phyloP scores from a whole-genome alignment of 257 asterid genomes.

The Nicotiana paniculata region DNA sequence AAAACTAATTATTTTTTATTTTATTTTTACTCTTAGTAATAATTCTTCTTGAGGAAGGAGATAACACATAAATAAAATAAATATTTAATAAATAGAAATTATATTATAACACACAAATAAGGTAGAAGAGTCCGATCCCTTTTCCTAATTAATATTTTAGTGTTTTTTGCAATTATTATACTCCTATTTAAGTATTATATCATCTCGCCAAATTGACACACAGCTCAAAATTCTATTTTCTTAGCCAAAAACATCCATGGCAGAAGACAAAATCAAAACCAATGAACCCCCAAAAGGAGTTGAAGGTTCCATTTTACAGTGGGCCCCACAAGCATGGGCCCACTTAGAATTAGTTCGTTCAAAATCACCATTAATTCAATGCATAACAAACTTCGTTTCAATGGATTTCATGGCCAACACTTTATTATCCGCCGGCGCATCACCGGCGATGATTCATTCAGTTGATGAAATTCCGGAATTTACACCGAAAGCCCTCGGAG shows the following conservation, averaged over 20 bases:
- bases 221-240: background rate
- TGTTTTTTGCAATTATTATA: too few species aligned
- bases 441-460: constrained; percentile 95
- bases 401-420: constrained; percentile 89
- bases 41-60: too few species aligned
- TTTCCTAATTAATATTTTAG: too few species aligned
- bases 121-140: too few species aligned
- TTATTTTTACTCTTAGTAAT: too few species aligned
- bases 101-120: too few species aligned
- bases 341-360: constrained; percentile 37
- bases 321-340: constrained; percentile 52
- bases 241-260: constrained; percentile 15
- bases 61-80: too few species aligned
- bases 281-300: constrained; percentile 9
- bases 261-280: constrained; percentile 18
- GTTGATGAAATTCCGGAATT: constrained; percentile 68
- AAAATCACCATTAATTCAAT: constrained; percentile 65
- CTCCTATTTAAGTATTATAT: background rate
- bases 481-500: constrained; percentile 61
- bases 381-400: constrained; percentile 88
- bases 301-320: background rate
- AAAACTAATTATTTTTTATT: too few species aligned
- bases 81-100: too few species aligned
- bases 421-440: constrained; percentile 80
- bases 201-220: background rate